Percentiles rank a stretch among this genome's conserved stretches.
phyloP scores from a whole-genome alignment of 2,329 filamentous ascomycete species.

The Fusarium proliferatum region DNA sequence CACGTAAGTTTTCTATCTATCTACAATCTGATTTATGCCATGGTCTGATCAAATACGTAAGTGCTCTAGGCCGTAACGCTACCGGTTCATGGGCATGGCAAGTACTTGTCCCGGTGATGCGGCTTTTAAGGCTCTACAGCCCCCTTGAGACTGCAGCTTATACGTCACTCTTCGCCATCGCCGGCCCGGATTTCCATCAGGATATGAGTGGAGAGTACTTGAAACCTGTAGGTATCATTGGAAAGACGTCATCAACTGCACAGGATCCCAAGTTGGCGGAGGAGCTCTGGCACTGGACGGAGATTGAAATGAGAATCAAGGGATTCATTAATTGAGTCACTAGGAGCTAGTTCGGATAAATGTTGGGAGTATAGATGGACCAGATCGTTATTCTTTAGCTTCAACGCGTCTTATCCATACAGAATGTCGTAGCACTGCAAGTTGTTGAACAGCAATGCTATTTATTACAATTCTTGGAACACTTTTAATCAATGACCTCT shows the following conservation, averaged over 20 bases:
- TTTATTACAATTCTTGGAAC: too few species aligned
- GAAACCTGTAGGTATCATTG: not conserved
- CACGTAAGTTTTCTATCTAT: not conserved
- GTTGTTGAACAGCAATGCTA: too few species aligned
- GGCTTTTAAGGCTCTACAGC: not conserved
- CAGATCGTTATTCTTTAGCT: fast-evolving
- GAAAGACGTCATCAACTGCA: not conserved
- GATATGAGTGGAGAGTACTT: not conserved
- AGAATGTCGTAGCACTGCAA: too few species aligned
- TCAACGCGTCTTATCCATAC: too few species aligned
- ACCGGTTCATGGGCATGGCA: not conserved
- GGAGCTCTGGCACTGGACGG: not conserved
- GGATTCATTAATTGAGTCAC: not conserved
- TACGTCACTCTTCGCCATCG: not conserved
- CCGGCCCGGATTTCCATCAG: not conserved
- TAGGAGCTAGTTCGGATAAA: too few species aligned
- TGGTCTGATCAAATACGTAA: not conserved
- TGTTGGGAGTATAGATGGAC: too few species aligned
- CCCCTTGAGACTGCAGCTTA: not conserved
- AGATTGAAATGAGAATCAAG: not conserved
- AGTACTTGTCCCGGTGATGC: not conserved
- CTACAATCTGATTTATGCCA: not conserved
- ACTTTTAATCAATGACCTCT: too few species aligned
- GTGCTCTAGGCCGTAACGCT: not conserved
- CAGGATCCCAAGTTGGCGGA: not conserved